phyloP scores from a whole-genome alignment of 495 filamentous ascomycete genomes.

The Endocarpon pusillum region DNA sequence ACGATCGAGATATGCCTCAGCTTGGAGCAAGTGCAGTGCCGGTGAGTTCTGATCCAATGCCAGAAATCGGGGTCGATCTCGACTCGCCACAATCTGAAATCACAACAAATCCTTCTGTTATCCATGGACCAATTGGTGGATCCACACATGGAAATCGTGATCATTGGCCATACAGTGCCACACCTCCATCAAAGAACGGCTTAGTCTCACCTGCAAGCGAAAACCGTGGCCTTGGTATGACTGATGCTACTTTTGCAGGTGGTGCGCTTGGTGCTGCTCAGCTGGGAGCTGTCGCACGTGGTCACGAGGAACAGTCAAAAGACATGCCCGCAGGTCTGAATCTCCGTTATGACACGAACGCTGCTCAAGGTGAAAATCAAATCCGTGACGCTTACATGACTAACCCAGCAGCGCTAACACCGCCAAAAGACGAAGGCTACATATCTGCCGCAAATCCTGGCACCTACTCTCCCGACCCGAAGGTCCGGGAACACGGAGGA shows the following conservation, averaged over 20 bases:
- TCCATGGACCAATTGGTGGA: constrained; percentile 48
- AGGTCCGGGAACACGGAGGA: constrained; percentile 40
- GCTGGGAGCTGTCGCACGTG: constrained; percentile 11
- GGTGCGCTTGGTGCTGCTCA: constrained; percentile 8
- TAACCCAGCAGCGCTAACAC: constrained; percentile 28
- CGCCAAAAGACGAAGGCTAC: constrained; percentile 70
- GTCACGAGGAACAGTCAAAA: constrained; percentile 8
- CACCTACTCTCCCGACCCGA: constrained; percentile 40
- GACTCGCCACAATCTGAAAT: constrained; percentile 46
- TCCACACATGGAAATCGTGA: constrained; percentile 26
- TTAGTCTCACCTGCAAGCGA: constrained; percentile 14
- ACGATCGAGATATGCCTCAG: constrained; percentile 34
- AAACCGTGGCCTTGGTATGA: constrained; percentile 23
- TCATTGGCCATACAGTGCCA: constrained; percentile 35
- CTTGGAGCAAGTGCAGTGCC: constrained; percentile 45
- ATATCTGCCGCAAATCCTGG: constrained; percentile 59
- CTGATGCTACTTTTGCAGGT: constrained; percentile 23
- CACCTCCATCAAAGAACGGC: constrained; percentile 27
- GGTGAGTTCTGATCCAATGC: constrained; percentile 35
- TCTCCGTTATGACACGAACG: constrained; percentile 24
- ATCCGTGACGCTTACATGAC: constrained; percentile 18
- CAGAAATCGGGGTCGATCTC: constrained; percentile 42
- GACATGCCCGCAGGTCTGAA: constrained; percentile 17
- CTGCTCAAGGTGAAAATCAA: constrained; percentile 14
- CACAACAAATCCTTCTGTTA: constrained; percentile 61